A percentile compares a stretch with the other conserved stretches of the same genome.
Conservation (phyloP, 805 yeast genomes). For the Metahyphopichia silvanorum region DNA sequence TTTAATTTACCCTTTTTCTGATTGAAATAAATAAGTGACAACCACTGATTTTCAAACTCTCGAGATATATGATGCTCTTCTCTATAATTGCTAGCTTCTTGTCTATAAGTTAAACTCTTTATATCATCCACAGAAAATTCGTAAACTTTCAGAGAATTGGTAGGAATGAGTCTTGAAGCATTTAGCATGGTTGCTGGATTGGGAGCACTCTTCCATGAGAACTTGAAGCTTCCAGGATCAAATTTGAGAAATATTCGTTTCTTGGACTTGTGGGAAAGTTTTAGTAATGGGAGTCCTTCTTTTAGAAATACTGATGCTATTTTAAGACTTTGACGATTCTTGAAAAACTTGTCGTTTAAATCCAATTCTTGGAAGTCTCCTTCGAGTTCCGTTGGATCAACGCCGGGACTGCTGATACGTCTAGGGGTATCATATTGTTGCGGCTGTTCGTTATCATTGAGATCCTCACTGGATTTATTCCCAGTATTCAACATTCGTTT, state of each 20-base stretch:
- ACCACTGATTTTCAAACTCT: slow-evolving; percentile 69
- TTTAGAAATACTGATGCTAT: slow-evolving; percentile 47
- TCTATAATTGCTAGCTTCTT: slow-evolving; percentile 77
- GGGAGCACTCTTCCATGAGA: slow-evolving; percentile 46
- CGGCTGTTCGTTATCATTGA: not conserved
- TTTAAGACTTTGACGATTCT: slow-evolving; percentile 13
- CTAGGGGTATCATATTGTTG: not conserved
- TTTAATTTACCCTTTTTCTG: slow-evolving; percentile 61
- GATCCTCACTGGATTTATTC: not conserved
- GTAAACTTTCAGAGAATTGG: slow-evolving; percentile 16
- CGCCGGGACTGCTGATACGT: not conserved
- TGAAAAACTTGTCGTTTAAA: slow-evolving; percentile 8
- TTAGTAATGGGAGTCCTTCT: slow-evolving; percentile 59
- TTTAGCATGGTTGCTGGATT: slow-evolving; percentile 19
- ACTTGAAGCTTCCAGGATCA: slow-evolving; percentile 50
- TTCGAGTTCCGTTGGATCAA: slow-evolving; percentile 1
- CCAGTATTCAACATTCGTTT: not conserved
- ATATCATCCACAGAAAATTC: slow-evolving; percentile 57
- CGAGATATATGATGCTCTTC: slow-evolving; percentile 77
- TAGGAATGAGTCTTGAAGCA: slow-evolving; percentile 26
- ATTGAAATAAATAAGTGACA: slow-evolving; percentile 70
- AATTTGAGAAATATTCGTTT: slow-evolving; percentile 56
- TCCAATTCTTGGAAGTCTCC: slow-evolving; percentile 6
- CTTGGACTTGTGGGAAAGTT: slow-evolving; percentile 69
- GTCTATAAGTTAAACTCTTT: slow-evolving; percentile 56